Percentiles rank a stretch among this genome's conserved stretches.
Evolutionary conservation across 2,329 filamentous ascomycete species (phyloP).

Genomic region (Huntiella decipiens): DNA sequence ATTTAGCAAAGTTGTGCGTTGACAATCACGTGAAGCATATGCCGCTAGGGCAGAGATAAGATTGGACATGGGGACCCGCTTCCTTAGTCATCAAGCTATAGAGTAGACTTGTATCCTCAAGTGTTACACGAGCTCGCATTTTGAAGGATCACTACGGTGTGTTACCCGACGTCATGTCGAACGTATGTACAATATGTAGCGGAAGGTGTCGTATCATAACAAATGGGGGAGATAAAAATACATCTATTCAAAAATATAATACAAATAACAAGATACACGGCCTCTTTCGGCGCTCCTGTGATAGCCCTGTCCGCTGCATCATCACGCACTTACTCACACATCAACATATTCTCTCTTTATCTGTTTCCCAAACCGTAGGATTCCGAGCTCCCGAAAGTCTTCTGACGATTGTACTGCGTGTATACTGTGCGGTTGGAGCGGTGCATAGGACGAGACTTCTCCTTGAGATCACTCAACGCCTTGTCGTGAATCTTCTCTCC

Average conservation of each 20-base stretch:
- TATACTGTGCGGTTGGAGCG: neutral
- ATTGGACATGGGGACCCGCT: too few species aligned
- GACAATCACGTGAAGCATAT: too few species aligned
- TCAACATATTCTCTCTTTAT: neutral
- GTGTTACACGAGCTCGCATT: too few species aligned
- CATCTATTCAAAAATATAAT: slow-evolving; percentile 11
- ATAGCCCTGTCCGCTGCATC: neutral
- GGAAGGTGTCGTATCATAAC: too few species aligned
- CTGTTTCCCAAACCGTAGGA: slow-evolving; percentile 21
- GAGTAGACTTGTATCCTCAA: too few species aligned
- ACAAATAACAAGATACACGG: neutral
- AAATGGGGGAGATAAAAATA: slow-evolving; percentile 3
- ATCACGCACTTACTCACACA: neutral
- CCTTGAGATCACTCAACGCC: slow-evolving; percentile 11
- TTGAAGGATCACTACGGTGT: too few species aligned
- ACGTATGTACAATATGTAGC: too few species aligned
- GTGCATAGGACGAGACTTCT: neutral
- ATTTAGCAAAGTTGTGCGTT: too few species aligned
- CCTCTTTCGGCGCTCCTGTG: neutral
- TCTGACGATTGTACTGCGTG: slow-evolving; percentile 5
- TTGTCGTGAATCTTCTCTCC: slow-evolving; percentile 18
- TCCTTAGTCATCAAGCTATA: too few species aligned
- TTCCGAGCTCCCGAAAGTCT: slow-evolving; percentile 19
- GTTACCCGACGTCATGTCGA: too few species aligned
- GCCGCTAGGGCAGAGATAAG: too few species aligned